phyloP scores from a whole-genome alignment of 139 green algal species.

The Penium margaritaceum region DNA sequence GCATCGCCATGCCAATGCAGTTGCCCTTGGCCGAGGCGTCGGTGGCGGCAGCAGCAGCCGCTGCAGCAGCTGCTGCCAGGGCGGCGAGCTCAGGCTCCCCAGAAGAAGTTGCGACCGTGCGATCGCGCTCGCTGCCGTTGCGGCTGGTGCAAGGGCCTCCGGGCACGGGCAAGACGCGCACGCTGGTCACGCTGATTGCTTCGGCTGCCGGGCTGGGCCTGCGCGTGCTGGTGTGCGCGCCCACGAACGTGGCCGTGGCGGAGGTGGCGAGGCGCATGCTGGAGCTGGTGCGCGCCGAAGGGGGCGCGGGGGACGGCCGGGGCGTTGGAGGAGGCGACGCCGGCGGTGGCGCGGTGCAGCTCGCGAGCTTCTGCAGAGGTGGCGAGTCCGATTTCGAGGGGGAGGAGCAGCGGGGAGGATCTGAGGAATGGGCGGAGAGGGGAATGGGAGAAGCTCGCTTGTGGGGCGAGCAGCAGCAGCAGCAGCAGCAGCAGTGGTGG shows the following conservation, averaged over 20 bases:
- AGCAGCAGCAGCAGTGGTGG: background rate
- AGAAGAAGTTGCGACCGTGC: background rate
- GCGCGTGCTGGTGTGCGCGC: conserved; percentile 35
- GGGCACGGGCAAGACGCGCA: conserved; percentile 41
- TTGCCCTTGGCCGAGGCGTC: too few species aligned
- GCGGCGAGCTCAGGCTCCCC: background rate
- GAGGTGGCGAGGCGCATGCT: conserved; percentile 24
- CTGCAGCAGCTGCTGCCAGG: background rate
- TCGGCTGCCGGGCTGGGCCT: background rate
- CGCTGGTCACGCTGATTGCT: conserved; percentile 4
- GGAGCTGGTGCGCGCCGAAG: background rate
- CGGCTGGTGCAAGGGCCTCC: conserved; percentile 41
- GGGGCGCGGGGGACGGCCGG: background rate
- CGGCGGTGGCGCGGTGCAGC: too few species aligned
- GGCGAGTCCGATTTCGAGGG: too few species aligned
- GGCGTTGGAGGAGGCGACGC: too few species aligned
- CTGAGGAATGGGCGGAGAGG: too few species aligned
- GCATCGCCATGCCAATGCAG: too few species aligned
- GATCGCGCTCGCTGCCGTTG: background rate
- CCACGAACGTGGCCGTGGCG: conserved; percentile 34
- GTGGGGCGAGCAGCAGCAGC: too few species aligned
- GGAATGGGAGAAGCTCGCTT: too few species aligned
- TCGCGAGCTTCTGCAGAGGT: too few species aligned
- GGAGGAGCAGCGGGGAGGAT: too few species aligned
- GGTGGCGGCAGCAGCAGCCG: background rate